These are phyloP conservation scores for Fonsecaea multimorphosa DNA, from an alignment of 2,329 filamentous ascomycete species.

Conservation along the genomic window DNA sequence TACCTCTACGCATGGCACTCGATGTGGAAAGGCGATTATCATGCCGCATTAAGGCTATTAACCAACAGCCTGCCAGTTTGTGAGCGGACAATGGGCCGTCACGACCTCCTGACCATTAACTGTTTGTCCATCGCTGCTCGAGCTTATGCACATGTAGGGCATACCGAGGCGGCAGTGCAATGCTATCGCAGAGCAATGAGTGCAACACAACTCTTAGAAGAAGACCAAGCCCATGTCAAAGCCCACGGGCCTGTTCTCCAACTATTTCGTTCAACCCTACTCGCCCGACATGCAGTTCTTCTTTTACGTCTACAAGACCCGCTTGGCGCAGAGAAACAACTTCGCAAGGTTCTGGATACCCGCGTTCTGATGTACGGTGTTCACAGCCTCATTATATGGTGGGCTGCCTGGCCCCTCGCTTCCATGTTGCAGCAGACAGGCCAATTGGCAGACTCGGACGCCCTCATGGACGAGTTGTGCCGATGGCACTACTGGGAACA, in stretches of 20 bases:
- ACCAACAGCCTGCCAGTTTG: constrained; percentile 23
- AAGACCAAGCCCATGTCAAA: constrained; percentile 4
- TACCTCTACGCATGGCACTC: constrained; percentile 33
- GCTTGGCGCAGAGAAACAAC: constrained; percentile 9
- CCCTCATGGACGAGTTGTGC: constrained; percentile 1
- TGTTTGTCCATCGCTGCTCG: constrained; percentile 30
- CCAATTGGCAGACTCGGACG: background rate
- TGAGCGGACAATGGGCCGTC: constrained; percentile 31
- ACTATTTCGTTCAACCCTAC: constrained; percentile 7
- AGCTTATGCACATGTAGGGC: constrained; percentile 16
- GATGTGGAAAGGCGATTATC: constrained; percentile 13
- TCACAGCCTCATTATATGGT: background rate
- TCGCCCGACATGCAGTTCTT: constrained; percentile 2
- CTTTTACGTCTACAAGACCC: constrained; percentile 6
- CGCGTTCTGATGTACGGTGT: background rate
- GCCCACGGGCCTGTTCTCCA: constrained; percentile 8
- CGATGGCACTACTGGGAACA: constrained; percentile 13
- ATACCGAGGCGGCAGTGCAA: background rate
- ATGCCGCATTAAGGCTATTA: constrained; percentile 19
- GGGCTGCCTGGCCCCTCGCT: background rate
- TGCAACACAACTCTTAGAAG: constrained; percentile 9
- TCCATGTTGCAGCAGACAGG: constrained; percentile 2
- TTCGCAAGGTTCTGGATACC: constrained; percentile 4
- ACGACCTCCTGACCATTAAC: constrained; percentile 34
- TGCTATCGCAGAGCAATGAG: constrained; percentile 6